Base-by-base conservation (phyloP, 805 yeast species). In the Ogataea nitratoaversa region DNA sequence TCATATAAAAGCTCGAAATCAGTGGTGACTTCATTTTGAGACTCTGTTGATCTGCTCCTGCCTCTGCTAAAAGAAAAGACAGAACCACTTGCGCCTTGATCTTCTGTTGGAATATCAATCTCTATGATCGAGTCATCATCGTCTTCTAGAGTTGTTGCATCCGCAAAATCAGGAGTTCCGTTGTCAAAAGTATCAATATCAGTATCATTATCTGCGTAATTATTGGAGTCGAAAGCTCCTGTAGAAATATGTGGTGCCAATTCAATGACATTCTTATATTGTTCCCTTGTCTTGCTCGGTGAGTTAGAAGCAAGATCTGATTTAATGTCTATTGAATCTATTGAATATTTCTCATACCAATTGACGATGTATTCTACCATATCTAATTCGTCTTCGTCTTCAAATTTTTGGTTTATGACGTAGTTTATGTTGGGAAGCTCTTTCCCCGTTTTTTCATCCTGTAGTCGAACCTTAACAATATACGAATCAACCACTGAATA, bases 401-500 rank as follows among this genome's bases (percentile, higher is more conserved):
- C 14, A 19, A 35, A 25, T 33, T 30, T 36, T 22, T 33, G 30
- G 11, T 33, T 31, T 9, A 46, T 17, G 9, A 36, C 42, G 22
- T 20, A 30, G 13, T 43, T 46, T 7, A 46, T 31, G 27, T 43
- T 43, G 1, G 49, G 47, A 13, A 34, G 27, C 3, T 18, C 13
- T 13, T 5, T 18, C 2, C 20, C 24, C 3, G 34, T 32, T 6
- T 8, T 11, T 14, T 20, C 14, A 19, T 30, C 18, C 8, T 11
- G n/a, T 22, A 43, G 8, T 7, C 17, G 19, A 14, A 43, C 40
- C 16, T 8, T 23, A 9, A 46, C 22, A n/a, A 18, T 16, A 12
- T 30, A 30, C 2, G 50, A 19, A 17, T 38, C 37, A 5, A 42
- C 7, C 16, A 42, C 34, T 4, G 48, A 28, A 42, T 50, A 52